Base-by-base conservation (phyloP, 306 rosid genomes). In the Acacia confusa region DNA sequence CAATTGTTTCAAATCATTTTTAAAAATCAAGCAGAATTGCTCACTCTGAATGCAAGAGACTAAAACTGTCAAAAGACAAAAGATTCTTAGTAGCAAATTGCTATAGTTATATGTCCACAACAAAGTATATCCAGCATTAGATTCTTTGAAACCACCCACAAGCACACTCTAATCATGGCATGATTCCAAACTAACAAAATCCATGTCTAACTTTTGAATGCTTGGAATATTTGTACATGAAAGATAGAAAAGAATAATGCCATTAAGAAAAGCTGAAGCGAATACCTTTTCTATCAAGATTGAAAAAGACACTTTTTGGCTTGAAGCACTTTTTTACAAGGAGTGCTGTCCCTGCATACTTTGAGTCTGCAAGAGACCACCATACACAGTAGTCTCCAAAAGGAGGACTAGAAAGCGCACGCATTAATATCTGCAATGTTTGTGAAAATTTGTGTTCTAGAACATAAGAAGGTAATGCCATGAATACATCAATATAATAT, bases 291-390 rank as follows among this genome's bases (percentile, higher is more conserved):
- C 85, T 92, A 90, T 93, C 97, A 74, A 95, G 96, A 86, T 95
- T 93, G 87, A 95, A 93, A 84, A 87, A 86, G 43, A 95, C 90
- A 36, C 83, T 83, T 78, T 88, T 89, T 57, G 97, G 95, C 84
- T 89, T 91, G 81, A 82, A 93, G 86, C 99, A 95, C 82, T 93
- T 92, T 84, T 93, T 95, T 40, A 95, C 88, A 50, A 95, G 24
- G 40, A 95, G 79, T 61, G 95, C 99, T 78, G 99, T 95, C 60
- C 99, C 99, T 43, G 99, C 99, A 84, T 95, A 95, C 86, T 95
- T 95, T 27, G 98, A 95, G 77, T 93, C 99, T 52, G 98, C 90
- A 52, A 95, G 97, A 86, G 98, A 95, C 99, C 99, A 95, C 99
- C 99, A 95, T 72, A 88, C 90, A 68, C 45, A 91, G 83, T 93